A percentile compares a stretch with the other conserved stretches of the same genome.
Evolutionary conservation across 805 yeast species (phyloP).

Genomic region (Starmerella floris): DNA sequence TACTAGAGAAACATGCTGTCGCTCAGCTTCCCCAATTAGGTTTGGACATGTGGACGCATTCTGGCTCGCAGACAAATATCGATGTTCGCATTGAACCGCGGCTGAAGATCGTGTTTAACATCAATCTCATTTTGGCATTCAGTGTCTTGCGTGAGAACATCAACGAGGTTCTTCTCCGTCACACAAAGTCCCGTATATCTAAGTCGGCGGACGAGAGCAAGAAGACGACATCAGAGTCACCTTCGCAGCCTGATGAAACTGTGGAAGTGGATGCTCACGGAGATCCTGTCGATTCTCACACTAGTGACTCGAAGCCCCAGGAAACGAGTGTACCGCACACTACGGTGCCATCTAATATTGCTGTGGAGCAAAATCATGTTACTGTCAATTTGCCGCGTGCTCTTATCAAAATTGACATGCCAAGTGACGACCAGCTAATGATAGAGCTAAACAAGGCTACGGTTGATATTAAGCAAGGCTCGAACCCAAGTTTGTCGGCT

Average conservation of each 20-base stretch:
- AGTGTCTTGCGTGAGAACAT: constrained; percentile 21
- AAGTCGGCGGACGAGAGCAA: background rate
- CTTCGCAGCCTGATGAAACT: background rate
- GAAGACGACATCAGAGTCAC: background rate
- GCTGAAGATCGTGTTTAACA: constrained; percentile 14
- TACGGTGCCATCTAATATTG: background rate
- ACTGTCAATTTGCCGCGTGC: constrained; percentile 9
- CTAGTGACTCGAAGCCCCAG: background rate
- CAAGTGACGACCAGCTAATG: constrained; percentile 36
- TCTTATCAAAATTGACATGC: constrained; percentile 33
- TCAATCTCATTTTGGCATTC: constrained; percentile 21
- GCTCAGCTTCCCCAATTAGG: constrained; percentile 12
- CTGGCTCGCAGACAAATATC: constrained; percentile 1
- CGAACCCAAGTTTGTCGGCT: constrained; percentile 27
- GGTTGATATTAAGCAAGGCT: constrained; percentile 17
- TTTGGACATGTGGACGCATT: constrained; percentile 7
- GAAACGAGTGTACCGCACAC: constrained; percentile 4
- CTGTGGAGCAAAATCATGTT: constrained; percentile 1
- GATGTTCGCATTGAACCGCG: constrained; percentile 14
- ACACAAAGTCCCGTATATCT: background rate
- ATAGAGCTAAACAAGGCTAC: constrained; percentile 30
- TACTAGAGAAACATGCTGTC: constrained; percentile 3
- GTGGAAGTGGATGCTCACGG: background rate
- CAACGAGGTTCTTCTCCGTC: constrained; percentile 17
- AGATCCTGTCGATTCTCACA: background rate